Evolutionary conservation across 768 basidiomycete species (phyloP).

Genomic region (Tricholoma matsutake): DNA sequence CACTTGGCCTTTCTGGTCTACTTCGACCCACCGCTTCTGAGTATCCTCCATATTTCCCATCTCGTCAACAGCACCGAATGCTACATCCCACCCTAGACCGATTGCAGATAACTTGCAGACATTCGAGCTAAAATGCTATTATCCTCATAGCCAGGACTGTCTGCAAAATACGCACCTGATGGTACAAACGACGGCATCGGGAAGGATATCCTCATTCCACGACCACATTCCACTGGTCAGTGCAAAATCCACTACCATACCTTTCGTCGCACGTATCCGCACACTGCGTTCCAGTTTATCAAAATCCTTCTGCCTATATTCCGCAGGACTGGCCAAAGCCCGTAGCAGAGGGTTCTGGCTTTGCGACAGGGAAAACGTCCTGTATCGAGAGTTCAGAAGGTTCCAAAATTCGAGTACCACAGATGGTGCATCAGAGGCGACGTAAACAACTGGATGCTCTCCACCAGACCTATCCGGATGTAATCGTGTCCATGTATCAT

Average conservation of each 20-base stretch:
- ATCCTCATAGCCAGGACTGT: slow-evolving; percentile 2
- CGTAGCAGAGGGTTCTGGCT: slow-evolving; percentile 42
- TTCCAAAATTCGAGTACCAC: slow-evolving; percentile 40
- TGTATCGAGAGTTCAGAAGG: slow-evolving; percentile 32
- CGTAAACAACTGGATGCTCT: slow-evolving; percentile 42
- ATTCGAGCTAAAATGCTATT: slow-evolving; percentile 44
- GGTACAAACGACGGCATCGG: slow-evolving; percentile 55
- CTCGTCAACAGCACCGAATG: slow-evolving; percentile 52
- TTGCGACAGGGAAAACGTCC: slow-evolving; percentile 43
- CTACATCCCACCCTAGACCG: slow-evolving; percentile 60
- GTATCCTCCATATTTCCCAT: slow-evolving; percentile 46
- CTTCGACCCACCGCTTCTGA: slow-evolving; percentile 57
- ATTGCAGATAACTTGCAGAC: slow-evolving; percentile 58
- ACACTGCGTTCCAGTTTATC: slow-evolving; percentile 34
- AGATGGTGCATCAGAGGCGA: slow-evolving; percentile 59
- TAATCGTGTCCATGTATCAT: slow-evolving; percentile 39
- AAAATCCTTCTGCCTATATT: slow-evolving; percentile 57
- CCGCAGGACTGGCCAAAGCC: slow-evolving; percentile 45
- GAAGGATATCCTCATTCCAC: slow-evolving; percentile 37
- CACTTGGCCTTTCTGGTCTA: slow-evolving; percentile 57
- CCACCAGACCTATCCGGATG: slow-evolving; percentile 15
- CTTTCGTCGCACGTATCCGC: slow-evolving; percentile 51
- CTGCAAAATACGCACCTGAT: slow-evolving; percentile 42
- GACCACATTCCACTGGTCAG: slow-evolving; percentile 63
- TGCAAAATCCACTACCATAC: slow-evolving; percentile 69